Evolutionary conservation across 805 yeast genomes (phyloP).

Genomic region (Priceomyces carsonii): DNA sequence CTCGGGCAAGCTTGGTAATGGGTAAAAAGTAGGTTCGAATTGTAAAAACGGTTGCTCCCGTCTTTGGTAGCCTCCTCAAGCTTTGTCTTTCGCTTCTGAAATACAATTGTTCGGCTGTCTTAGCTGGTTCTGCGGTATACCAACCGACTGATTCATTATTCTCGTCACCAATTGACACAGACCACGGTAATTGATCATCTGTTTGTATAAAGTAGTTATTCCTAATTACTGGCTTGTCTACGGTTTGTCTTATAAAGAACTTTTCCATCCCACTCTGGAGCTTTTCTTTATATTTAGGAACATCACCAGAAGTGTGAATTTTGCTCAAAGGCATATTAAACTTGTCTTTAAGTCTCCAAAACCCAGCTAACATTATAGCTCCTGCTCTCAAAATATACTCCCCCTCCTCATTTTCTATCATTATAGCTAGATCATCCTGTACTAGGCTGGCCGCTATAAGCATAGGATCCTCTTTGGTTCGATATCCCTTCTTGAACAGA

Average conservation of each 20-base stretch:
- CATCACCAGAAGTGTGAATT: conserved; percentile 68
- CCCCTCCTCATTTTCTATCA: conserved; percentile 62
- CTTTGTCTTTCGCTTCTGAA: conserved; percentile 68
- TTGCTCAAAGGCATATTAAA: conserved; percentile 52
- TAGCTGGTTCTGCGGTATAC: conserved; percentile 59
- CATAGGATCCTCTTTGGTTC: conserved; percentile 56
- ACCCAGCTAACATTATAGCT: conserved; percentile 64
- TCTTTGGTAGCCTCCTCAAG: conserved; percentile 57
- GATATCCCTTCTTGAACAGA: conserved; percentile 27
- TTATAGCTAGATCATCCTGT: conserved; percentile 69
- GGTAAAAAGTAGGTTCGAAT: conserved; percentile 65
- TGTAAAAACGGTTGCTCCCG: conserved; percentile 61
- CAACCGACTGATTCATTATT: conserved; percentile 54
- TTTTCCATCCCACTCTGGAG: conserved; percentile 65
- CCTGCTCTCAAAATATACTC: conserved; percentile 60
- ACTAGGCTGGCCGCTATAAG: conserved; percentile 55
- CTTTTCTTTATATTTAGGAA: conserved; percentile 62
- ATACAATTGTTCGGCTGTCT: conserved; percentile 45
- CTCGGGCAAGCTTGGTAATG: conserved; percentile 51
- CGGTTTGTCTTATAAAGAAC: conserved; percentile 56
- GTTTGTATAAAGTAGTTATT: conserved; percentile 68
- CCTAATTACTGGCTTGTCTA: conserved; percentile 65
- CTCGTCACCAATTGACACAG: conserved; percentile 62
- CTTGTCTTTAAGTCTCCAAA: conserved; percentile 69
- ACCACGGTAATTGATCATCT: conserved; percentile 65